phyloP scores from a whole-genome alignment of 306 rosid genomes.

The Corylus avellana region DNA sequence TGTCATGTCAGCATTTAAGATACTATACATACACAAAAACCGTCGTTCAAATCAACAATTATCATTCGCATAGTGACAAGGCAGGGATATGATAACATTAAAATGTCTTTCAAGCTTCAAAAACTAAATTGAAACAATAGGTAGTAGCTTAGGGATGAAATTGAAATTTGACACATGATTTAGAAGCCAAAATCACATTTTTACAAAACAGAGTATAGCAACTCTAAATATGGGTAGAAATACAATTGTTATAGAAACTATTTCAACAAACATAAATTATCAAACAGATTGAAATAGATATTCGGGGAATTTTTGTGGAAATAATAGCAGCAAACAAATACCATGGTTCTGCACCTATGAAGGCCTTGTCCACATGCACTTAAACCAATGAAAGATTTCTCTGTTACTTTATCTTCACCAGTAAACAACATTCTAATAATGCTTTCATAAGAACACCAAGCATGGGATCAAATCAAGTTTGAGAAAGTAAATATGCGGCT shows the following conservation, averaged over 20 bases:
- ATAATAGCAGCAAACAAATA: background rate
- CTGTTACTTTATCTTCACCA: background rate
- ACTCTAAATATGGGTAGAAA: background rate
- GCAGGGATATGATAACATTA: too few relatives aligned
- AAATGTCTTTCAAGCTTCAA: too few relatives aligned
- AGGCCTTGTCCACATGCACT: background rate
- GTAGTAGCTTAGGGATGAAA: too few relatives aligned
- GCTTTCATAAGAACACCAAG: background rate
- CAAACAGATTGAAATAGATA: background rate
- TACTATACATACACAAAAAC: too few relatives aligned
- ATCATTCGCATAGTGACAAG: too few relatives aligned
- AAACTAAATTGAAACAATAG: too few relatives aligned
- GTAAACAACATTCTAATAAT: background rate
- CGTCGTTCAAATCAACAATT: too few relatives aligned
- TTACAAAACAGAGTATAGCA: background rate
- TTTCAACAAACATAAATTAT: background rate
- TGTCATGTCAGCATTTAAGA: too few relatives aligned
- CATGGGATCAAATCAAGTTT: background rate
- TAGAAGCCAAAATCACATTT: background rate
- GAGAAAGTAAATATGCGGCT: background rate
- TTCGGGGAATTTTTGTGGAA: background rate
- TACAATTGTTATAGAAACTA: too few relatives aligned
- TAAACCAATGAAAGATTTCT: background rate
- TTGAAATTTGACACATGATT: too few relatives aligned
- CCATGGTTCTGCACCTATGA: too few relatives aligned